Evolutionary conservation across 495 filamentous ascomycete species (phyloP).

Genomic region (Penicillium maclennaniae): DNA sequence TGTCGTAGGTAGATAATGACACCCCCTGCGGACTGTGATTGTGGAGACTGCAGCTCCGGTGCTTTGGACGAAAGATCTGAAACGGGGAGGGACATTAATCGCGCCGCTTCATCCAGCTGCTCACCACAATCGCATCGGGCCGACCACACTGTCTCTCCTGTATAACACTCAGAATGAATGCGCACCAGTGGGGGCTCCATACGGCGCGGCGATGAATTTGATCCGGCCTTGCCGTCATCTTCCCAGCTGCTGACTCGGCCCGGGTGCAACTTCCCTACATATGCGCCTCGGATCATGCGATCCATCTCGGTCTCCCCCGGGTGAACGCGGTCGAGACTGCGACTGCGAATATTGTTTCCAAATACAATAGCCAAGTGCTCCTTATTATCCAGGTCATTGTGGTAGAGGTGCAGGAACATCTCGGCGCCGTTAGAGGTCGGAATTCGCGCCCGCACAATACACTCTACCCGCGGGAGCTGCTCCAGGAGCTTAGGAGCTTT

Average conservation of each 20-base stretch:
- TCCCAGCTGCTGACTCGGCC: conserved; percentile 70
- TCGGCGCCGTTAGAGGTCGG: conserved; percentile 85
- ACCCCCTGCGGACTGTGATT: conserved; percentile 62
- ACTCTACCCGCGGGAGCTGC: conserved; percentile 69
- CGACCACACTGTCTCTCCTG: conserved; percentile 96
- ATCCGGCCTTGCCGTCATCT: conserved; percentile 30
- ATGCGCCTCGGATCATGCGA: conserved; percentile 91
- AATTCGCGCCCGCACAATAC: conserved; percentile 79
- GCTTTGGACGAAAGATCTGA: conserved; percentile 33
- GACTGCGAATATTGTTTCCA: conserved; percentile 75
- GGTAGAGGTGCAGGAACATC: conserved; percentile 96
- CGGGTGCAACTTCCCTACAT: conserved; percentile 81
- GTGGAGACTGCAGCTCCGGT: conserved; percentile 37
- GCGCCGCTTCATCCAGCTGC: conserved; percentile 92
- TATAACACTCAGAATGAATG: conserved; percentile 98
- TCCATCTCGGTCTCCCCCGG: conserved; percentile 94
- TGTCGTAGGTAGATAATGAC: conserved; percentile 94
- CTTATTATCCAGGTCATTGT: conserved; percentile 87
- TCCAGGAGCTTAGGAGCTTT: conserved; percentile 66
- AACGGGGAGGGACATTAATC: conserved; percentile 82
- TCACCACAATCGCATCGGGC: conserved; percentile 97
- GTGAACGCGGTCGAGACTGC: conserved; percentile 70
- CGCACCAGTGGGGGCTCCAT: conserved; percentile 66
- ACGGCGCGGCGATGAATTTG: conserved; percentile 8
- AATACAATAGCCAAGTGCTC: conserved; percentile 99